Evolutionary conservation across 179 eudicot genomes (phyloP).

Genomic region (Silene vulgaris): DNA sequence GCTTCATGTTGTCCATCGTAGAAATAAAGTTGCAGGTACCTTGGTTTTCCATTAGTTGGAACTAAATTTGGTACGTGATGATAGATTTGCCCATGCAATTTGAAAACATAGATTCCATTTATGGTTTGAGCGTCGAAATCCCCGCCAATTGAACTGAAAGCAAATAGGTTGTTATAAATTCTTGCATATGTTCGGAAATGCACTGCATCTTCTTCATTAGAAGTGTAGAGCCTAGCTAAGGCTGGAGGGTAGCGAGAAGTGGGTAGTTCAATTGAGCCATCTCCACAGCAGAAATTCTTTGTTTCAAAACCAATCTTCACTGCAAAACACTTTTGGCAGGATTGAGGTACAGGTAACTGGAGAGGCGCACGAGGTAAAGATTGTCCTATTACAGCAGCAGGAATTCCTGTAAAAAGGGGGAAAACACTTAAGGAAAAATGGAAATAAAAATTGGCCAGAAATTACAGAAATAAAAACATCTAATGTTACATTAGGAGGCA

Average conservation of each 20-base stretch:
- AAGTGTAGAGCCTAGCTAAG: neutral
- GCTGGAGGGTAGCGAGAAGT: neutral
- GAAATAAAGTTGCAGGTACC: neutral
- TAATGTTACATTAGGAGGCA: too few relatives aligned
- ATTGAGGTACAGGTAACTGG: too few relatives aligned
- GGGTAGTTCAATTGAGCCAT: neutral
- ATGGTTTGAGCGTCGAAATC: neutral
- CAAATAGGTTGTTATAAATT: too few relatives aligned
- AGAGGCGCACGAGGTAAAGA: too few relatives aligned
- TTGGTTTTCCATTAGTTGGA: neutral
- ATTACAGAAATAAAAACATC: too few relatives aligned
- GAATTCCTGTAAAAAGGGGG: too few relatives aligned
- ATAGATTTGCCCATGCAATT: neutral
- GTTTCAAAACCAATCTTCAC: too few relatives aligned
- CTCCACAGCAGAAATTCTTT: slow-evolving; percentile 1
- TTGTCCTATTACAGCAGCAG: too few relatives aligned
- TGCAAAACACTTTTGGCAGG: too few relatives aligned
- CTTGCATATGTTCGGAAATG: neutral
- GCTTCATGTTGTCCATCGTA: slow-evolving; percentile 7
- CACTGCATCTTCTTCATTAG: neutral
- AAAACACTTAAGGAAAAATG: too few relatives aligned
- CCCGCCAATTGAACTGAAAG: too few relatives aligned
- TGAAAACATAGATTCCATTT: slow-evolving; percentile 8
- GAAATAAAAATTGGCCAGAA: too few relatives aligned
- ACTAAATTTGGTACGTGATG: neutral